phyloP scores from a whole-genome alignment of 2,329 filamentous ascomycete species.

The Aspergillus oerlinghausenensis region DNA sequence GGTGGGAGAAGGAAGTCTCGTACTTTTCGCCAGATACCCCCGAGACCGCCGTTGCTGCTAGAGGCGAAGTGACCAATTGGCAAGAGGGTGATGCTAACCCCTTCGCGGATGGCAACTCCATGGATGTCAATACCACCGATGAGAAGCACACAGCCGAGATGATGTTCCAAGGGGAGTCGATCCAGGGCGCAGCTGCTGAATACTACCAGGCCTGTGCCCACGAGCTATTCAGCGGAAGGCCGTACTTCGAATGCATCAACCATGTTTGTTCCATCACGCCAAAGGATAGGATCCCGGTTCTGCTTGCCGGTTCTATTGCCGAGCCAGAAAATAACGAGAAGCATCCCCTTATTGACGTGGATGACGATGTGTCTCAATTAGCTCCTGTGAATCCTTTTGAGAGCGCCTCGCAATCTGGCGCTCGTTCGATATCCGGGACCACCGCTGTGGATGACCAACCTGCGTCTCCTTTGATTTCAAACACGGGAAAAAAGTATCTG shows the following conservation, averaged over 20 bases:
- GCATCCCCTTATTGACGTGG: conserved; percentile 17
- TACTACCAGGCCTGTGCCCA: conserved; percentile 44
- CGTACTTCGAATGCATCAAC: conserved; percentile 42
- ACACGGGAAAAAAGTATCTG: background rate
- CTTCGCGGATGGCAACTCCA: conserved; percentile 11
- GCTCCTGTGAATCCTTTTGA: background rate
- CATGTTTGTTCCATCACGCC: conserved; percentile 39
- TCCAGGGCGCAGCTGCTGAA: conserved; percentile 36
- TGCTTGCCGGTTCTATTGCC: background rate
- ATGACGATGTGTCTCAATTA: conserved; percentile 8
- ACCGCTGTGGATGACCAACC: conserved; percentile 4
- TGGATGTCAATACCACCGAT: conserved; percentile 2
- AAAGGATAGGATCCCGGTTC: conserved; percentile 13
- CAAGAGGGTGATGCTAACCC: conserved; percentile 13
- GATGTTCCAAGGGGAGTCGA: conserved; percentile 21
- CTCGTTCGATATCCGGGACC: background rate
- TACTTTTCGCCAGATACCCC: conserved; percentile 30
- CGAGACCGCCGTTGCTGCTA: conserved; percentile 15
- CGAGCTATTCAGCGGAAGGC: conserved; percentile 37
- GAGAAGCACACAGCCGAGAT: conserved; percentile 11
- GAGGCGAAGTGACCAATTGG: conserved; percentile 15
- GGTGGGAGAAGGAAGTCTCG: conserved; percentile 27
- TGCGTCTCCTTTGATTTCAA: background rate
- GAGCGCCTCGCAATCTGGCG: background rate
- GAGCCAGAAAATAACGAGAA: background rate